These are phyloP conservation scores for Psilocybe subaeruginosa DNA, from an alignment of 768 basidiomycete genomes.

Conservation along the genomic window DNA sequence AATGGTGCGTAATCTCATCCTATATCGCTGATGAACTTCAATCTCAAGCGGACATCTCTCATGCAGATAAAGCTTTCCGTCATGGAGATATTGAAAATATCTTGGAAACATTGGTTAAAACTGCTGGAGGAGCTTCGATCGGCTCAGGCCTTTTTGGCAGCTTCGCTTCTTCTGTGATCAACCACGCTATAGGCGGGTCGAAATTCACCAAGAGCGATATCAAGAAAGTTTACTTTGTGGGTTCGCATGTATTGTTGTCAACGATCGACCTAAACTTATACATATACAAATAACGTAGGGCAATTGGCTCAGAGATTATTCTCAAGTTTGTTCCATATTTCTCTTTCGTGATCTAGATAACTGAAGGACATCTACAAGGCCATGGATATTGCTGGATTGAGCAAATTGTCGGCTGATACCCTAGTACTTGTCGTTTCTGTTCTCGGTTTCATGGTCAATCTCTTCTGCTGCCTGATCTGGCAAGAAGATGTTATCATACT, in stretches of 20 bases:
- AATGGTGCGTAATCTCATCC: constrained; percentile 42
- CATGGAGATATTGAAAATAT: constrained; percentile 80
- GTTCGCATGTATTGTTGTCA: constrained; percentile 16
- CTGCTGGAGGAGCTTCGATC: constrained; percentile 45
- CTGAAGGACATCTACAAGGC: constrained; percentile 38
- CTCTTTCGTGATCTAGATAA: constrained; percentile 1
- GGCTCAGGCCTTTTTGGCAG: constrained; percentile 46
- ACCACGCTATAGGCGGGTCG: constrained; percentile 48
- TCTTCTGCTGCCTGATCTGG: background rate
- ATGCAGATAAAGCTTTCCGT: constrained; percentile 67
- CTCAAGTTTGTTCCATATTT: constrained; percentile 40
- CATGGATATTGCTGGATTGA: constrained; percentile 73
- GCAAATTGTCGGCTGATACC: constrained; percentile 66
- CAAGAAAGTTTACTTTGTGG: constrained; percentile 68
- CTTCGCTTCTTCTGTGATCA: constrained; percentile 46
- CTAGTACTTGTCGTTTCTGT: constrained; percentile 62
- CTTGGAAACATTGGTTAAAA: constrained; percentile 60
- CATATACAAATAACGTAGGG: constrained; percentile 37
- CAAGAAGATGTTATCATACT: background rate
- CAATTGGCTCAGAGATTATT: constrained; percentile 75
- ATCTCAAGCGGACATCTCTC: constrained; percentile 6
- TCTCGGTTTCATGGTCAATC: constrained; percentile 54
- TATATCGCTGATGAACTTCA: background rate
- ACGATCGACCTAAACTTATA: too few species aligned
- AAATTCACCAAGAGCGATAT: constrained; percentile 70